Evolutionary conservation across 495 filamentous ascomycete species (phyloP).

Genomic region (Xylaria scruposa): DNA sequence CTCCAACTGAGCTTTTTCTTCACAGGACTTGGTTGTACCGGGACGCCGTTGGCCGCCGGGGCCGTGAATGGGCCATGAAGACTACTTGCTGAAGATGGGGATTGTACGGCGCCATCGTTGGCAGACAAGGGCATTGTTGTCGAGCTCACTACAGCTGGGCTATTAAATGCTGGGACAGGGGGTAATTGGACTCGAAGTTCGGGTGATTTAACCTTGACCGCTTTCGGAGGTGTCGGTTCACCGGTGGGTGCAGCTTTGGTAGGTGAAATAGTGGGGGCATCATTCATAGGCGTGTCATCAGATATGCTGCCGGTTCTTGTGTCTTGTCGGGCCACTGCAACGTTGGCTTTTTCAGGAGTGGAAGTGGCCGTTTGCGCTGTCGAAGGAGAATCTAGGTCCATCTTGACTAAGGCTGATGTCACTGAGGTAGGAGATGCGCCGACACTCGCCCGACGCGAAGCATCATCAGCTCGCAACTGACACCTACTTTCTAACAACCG

Average conservation of each 20-base stretch:
- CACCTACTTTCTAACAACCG: slow-evolving; percentile 56
- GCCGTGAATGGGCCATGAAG: slow-evolving; percentile 51
- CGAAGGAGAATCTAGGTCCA: slow-evolving; percentile 45
- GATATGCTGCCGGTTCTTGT: background rate
- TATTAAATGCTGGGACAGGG: slow-evolving; percentile 50
- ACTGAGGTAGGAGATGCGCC: slow-evolving; percentile 32
- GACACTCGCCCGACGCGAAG: slow-evolving; percentile 34
- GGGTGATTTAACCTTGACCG: slow-evolving; percentile 45
- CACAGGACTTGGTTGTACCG: slow-evolving; percentile 63
- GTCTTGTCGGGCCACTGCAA: slow-evolving; percentile 16
- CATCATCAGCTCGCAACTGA: slow-evolving; percentile 46
- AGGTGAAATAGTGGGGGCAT: slow-evolving; percentile 30
- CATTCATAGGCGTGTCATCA: slow-evolving; percentile 36
- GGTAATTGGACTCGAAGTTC: slow-evolving; percentile 61
- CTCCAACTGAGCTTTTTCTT: slow-evolving; percentile 78
- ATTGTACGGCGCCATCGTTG: slow-evolving; percentile 53
- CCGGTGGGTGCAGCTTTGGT: slow-evolving; percentile 24
- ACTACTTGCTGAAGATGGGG: slow-evolving; percentile 54
- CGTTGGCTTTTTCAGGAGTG: slow-evolving; percentile 36
- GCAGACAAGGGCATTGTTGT: slow-evolving; percentile 54
- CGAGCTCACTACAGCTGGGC: slow-evolving; percentile 37
- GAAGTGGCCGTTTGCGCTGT: slow-evolving; percentile 25
- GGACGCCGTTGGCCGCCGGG: slow-evolving; percentile 50
- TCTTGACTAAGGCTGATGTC: slow-evolving; percentile 34
- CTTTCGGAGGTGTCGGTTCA: slow-evolving; percentile 19